These are phyloP conservation scores for Hypoxylon intermedium DNA, from an alignment of 495 filamentous ascomycete species.

Conservation along the genomic window DNA sequence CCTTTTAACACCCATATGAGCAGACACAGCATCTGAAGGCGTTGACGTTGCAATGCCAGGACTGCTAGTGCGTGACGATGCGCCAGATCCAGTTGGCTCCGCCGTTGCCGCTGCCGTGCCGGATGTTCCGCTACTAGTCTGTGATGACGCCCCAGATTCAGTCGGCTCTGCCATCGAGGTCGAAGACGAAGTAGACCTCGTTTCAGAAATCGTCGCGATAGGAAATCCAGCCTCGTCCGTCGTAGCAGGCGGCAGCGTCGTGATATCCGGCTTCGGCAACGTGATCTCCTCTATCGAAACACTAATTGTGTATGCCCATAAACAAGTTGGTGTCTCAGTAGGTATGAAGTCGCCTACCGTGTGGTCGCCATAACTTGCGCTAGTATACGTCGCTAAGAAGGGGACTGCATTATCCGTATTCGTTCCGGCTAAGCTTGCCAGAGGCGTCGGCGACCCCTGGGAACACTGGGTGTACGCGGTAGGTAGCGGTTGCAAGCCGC, in stretches of 20 bases:
- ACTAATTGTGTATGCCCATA: slow-evolving; percentile 24
- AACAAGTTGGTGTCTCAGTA: slow-evolving; percentile 14
- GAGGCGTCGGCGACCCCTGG: slow-evolving; percentile 18
- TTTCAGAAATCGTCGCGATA: neutral
- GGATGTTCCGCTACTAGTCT: neutral
- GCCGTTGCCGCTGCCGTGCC: neutral
- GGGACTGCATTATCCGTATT: slow-evolving; percentile 24
- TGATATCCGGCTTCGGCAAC: slow-evolving; percentile 17
- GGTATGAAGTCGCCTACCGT: slow-evolving; percentile 19
- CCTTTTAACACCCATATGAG: neutral
- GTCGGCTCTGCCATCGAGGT: neutral
- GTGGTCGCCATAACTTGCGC: slow-evolving; percentile 14
- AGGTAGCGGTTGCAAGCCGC: slow-evolving; percentile 1
- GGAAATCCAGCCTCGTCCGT: slow-evolving; percentile 8
- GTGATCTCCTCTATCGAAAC: slow-evolving; percentile 12
- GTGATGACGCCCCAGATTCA: neutral
- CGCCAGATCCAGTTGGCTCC: too few species aligned
- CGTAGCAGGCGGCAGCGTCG: slow-evolving; percentile 4
- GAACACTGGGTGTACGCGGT: slow-evolving; percentile 9
- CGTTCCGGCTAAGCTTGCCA: slow-evolving; percentile 25
- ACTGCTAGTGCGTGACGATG: too few species aligned
- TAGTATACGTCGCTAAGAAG: slow-evolving; percentile 25
- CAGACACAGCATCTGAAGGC: slow-evolving; percentile 11
- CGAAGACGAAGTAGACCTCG: slow-evolving; percentile 1
- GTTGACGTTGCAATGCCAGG: neutral